Evolutionary conservation across 192 early-diverging fungal genomes (phyloP).

Genomic region (Globomyces pollinis-pini): DNA sequence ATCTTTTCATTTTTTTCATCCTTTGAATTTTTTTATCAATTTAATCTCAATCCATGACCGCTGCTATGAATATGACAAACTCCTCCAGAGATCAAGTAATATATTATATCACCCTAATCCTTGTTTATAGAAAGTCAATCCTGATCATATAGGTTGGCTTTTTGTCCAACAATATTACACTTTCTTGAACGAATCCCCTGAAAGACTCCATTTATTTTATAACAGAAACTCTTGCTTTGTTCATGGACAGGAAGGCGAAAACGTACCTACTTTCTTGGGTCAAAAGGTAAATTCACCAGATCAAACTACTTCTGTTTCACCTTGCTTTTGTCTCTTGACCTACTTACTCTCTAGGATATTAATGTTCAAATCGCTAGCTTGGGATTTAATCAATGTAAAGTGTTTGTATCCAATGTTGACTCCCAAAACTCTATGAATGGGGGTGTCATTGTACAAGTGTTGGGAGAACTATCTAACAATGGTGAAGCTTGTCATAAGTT

Average conservation of each 20-base stretch:
- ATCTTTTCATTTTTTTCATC: no score
- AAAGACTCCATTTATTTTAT: conserved; percentile 79
- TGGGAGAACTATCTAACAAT: conserved; percentile 87
- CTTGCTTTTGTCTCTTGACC: neutral
- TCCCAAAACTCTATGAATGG: conserved; percentile 64
- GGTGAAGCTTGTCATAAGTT: conserved; percentile 75
- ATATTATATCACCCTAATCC: no score
- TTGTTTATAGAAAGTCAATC: conserved; percentile 23
- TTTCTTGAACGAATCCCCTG: conserved; percentile 76
- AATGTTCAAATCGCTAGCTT: conserved; percentile 62
- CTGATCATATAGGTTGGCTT: conserved; percentile 77
- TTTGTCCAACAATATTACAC: conserved; percentile 95
- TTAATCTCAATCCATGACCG: no score
- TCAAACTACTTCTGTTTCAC: conserved; percentile 6
- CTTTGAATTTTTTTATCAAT: no score
- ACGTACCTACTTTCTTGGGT: conserved; percentile 54
- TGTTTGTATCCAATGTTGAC: conserved; percentile 82
- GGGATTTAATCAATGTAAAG: conserved; percentile 79
- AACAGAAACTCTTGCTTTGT: conserved; percentile 74
- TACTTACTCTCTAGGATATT: conserved; percentile 64
- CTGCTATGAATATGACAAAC: no score
- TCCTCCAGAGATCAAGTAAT: no score
- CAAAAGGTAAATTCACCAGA: conserved; percentile 52
- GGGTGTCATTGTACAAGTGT: conserved; percentile 82
- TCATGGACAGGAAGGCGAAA: conserved; percentile 77